Percentiles rank a stretch among this genome's conserved stretches.
Evolutionary conservation across 1,284 basidiomycete species (phyloP).

Genomic region (Ceratobasidium sp.): DNA sequence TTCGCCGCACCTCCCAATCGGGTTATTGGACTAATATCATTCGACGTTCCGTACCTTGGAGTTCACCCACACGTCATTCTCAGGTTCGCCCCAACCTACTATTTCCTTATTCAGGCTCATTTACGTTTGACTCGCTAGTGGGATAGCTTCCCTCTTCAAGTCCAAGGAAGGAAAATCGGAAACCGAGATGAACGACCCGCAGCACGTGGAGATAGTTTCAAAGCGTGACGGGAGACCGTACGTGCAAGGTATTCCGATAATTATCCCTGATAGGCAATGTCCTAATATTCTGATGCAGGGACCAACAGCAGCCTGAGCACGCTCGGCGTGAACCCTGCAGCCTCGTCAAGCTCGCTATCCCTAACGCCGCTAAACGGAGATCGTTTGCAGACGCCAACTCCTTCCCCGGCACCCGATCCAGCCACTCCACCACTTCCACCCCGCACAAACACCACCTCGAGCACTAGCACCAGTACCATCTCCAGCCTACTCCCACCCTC

Average conservation of each 20-base stretch:
- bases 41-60: constrained; percentile 70
- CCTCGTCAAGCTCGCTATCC: constrained; percentile 11
- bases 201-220: constrained; percentile 59
- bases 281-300: constrained; percentile 22
- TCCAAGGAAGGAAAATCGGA: constrained; percentile 55
- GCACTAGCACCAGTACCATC: too few relatives aligned
- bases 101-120: not conserved
- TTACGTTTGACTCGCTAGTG: constrained; percentile 54
- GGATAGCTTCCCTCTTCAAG: constrained; percentile 67
- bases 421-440: constrained; percentile 32
- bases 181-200: constrained; percentile 63
- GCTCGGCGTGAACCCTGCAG: constrained; percentile 1
- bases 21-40: constrained; percentile 66
- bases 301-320: constrained; percentile 17
- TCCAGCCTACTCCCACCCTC: constrained; percentile 31
- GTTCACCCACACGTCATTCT: constrained; percentile 73
- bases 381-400: constrained; percentile 54
- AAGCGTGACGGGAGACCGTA: constrained; percentile 36
- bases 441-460: not conserved
- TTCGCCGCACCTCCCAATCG: constrained; percentile 34
- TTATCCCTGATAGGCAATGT: not conserved
- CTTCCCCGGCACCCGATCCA: not conserved
- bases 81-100: constrained; percentile 14
- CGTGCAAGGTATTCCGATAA: constrained; percentile 19
- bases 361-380: constrained; percentile 30